Conservation (phyloP, 441 rosid species). For the Eruca vesicaria region DNA sequence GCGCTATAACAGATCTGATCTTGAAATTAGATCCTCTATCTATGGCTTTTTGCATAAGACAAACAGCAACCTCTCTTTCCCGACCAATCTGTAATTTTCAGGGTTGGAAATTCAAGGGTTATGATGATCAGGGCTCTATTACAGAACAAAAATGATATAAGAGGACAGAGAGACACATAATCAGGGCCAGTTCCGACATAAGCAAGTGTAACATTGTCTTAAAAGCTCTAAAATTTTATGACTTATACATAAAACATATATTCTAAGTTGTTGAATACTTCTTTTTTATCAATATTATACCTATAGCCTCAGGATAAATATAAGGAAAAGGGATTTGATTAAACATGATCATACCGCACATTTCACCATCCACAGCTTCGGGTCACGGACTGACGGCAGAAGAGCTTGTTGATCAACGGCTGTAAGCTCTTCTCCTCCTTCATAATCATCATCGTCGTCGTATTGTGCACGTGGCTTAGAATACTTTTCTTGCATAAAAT, state of each 20-base stretch:
- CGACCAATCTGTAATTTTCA: constrained; percentile 6
- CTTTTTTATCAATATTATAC: too few relatives aligned
- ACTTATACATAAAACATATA: too few relatives aligned
- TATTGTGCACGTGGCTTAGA: constrained; percentile 58
- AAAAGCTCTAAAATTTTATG: too few relatives aligned
- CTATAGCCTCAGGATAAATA: too few relatives aligned
- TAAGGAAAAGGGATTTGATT: too few relatives aligned
- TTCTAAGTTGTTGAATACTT: too few relatives aligned
- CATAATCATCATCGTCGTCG: constrained; percentile 66
- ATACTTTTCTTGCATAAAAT: constrained; percentile 54
- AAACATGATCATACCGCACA: too few relatives aligned
- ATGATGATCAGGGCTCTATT: neutral
- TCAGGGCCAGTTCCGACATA: too few relatives aligned
- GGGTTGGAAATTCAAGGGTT: neutral
- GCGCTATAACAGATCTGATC: constrained; percentile 79
- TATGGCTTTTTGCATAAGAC: constrained; percentile 82
- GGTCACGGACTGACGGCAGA: constrained; percentile 87
- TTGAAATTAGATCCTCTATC: constrained; percentile 83
- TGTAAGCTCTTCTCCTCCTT: constrained; percentile 53
- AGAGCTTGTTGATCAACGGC: constrained; percentile 94
- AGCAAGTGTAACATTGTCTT: too few relatives aligned
- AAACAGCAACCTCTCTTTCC: constrained; percentile 83
- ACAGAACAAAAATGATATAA: too few relatives aligned
- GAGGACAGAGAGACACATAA: too few relatives aligned
- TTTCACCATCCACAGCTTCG: constrained; percentile 93